Evolutionary conservation across 352 stramenopile genomes (phyloP).

Genomic region (Phytophthora vignae): DNA sequence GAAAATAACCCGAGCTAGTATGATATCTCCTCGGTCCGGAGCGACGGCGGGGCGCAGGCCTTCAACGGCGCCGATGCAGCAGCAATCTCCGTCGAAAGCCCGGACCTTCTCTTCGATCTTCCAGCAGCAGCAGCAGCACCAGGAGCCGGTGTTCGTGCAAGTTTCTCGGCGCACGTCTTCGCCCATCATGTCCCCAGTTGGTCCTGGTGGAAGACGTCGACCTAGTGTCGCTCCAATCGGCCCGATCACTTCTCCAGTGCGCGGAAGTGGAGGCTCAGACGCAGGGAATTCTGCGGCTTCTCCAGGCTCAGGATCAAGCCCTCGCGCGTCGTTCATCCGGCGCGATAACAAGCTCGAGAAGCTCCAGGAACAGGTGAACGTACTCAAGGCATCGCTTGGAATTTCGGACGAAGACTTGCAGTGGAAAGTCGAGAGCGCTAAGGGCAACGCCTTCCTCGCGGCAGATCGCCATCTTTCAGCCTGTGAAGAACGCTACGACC

Average conservation of each 20-base stretch:
- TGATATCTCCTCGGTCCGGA: slow-evolving; percentile 15
- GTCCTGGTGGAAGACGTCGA: slow-evolving; percentile 33
- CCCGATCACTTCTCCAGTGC: slow-evolving; percentile 7
- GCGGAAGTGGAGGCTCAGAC: not conserved
- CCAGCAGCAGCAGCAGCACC: slow-evolving; percentile 26
- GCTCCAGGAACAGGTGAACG: slow-evolving; percentile 75
- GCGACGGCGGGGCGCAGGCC: slow-evolving; percentile 7
- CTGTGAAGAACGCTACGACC: slow-evolving; percentile 76
- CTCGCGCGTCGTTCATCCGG: slow-evolving; percentile 43
- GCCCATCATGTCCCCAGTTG: slow-evolving; percentile 43
- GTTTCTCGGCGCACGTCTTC: slow-evolving; percentile 72
- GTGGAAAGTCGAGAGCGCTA: slow-evolving; percentile 82
- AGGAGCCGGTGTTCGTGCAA: slow-evolving; percentile 54
- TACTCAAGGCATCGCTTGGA: slow-evolving; percentile 77
- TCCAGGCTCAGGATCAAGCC: slow-evolving; percentile 8
- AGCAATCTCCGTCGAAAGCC: slow-evolving; percentile 11
- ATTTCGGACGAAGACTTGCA: slow-evolving; percentile 82
- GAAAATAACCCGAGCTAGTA: slow-evolving; percentile 22
- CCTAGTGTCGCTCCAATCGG: slow-evolving; percentile 69
- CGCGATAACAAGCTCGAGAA: slow-evolving; percentile 69
- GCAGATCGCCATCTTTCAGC: slow-evolving; percentile 59
- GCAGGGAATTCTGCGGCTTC: not conserved
- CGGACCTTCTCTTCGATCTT: slow-evolving; percentile 27
- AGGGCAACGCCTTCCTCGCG: slow-evolving; percentile 75
- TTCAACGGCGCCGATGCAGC: slow-evolving; percentile 18